Conservation (phyloP, 805 yeast genomes). For the Kluyveromyces dobzhanskii region DNA sequence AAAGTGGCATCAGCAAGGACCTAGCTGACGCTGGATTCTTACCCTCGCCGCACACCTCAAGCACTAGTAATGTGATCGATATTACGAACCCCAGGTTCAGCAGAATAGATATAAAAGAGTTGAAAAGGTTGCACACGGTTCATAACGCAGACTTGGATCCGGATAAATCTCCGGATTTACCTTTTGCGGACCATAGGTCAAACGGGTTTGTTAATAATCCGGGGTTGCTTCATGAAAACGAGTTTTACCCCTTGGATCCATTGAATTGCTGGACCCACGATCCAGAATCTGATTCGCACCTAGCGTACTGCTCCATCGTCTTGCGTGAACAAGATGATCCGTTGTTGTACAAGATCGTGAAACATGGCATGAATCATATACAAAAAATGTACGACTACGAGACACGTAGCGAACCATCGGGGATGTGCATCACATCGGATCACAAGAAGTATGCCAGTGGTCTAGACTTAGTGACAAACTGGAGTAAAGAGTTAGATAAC, state of each 20-base stretch:
- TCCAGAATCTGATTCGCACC: not conserved
- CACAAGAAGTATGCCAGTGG: not conserved
- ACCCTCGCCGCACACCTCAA: not conserved
- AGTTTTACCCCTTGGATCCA: conserved; percentile 1
- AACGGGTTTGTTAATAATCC: conserved; percentile 3
- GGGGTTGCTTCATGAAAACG: not conserved
- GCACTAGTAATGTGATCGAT: not conserved
- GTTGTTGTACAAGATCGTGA: not conserved
- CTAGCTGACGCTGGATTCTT: not conserved
- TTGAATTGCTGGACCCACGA: conserved; percentile 2
- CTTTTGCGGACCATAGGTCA: not conserved
- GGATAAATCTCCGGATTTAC: not conserved
- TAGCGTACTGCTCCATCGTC: conserved; percentile 1
- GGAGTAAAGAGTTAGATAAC: not conserved
- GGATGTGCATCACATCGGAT: no score
- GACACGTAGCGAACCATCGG: not conserved
- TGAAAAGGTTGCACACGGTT: not conserved
- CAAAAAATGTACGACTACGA: not conserved
- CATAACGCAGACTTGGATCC: not conserved
- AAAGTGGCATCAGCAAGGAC: not conserved
- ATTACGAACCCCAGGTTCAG: not conserved
- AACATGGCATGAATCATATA: conserved; percentile 2
- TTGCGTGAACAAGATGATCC: not conserved
- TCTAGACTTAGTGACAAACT: not conserved
- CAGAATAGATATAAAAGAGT: not conserved